Evolutionary conservation across 179 eudicot species (phyloP).

Genomic region (Pouteria campechiana): DNA sequence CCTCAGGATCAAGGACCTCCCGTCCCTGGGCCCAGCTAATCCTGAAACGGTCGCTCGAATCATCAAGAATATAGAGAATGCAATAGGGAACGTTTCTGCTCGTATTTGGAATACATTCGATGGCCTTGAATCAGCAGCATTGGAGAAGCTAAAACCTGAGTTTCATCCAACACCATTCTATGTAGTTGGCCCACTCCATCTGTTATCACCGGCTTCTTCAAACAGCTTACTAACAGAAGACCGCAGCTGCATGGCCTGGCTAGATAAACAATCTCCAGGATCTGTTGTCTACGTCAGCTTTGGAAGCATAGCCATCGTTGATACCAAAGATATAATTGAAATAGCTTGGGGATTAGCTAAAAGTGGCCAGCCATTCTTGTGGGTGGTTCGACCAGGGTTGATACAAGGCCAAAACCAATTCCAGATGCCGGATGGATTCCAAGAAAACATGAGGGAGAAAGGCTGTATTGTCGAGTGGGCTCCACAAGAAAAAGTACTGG

Average conservation of each 20-base stretch:
- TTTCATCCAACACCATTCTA: slow-evolving; percentile 5
- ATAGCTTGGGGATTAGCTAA: slow-evolving; percentile 15
- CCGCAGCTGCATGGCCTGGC: slow-evolving; percentile 7
- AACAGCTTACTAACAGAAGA: slow-evolving; percentile 6
- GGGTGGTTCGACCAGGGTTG: slow-evolving; percentile 8
- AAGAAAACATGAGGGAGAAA: slow-evolving; percentile 4
- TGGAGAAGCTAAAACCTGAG: neutral
- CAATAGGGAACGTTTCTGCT: slow-evolving; percentile 3
- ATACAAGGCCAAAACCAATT: too few relatives aligned
- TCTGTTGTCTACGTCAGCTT: slow-evolving; percentile 10
- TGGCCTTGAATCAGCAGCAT: neutral
- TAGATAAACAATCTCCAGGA: slow-evolving; percentile 8
- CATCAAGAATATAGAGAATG: neutral
- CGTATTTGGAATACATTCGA: slow-evolving; percentile 12
- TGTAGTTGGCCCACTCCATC: slow-evolving; percentile 9
- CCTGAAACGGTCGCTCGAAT: neutral
- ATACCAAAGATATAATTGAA: slow-evolving; percentile 2
- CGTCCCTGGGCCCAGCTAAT: neutral
- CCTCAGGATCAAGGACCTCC: slow-evolving; percentile 6
- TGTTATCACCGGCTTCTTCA: slow-evolving; percentile 2
- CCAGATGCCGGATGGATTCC: slow-evolving; percentile 8
- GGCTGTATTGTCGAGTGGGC: slow-evolving; percentile 27
- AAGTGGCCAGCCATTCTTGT: slow-evolving; percentile 10
- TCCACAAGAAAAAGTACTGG: slow-evolving; percentile 22
- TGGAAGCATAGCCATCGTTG: slow-evolving; percentile 6